Conservation (phyloP, 2,329 filamentous ascomycete genomes). For the Ceratocystis cubensis region DNA sequence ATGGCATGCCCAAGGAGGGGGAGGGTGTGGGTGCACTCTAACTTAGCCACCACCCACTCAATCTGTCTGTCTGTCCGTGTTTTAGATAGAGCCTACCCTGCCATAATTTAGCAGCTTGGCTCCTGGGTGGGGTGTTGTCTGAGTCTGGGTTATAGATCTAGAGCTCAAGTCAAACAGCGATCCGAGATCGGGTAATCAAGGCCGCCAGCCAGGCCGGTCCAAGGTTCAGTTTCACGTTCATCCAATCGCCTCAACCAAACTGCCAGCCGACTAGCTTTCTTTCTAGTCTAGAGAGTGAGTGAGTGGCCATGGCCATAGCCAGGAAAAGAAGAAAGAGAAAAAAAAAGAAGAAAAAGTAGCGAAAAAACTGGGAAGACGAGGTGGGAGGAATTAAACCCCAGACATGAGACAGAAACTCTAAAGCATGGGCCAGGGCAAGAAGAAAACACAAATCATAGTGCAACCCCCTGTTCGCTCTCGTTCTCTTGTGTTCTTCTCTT, state of each 20-base stretch:
- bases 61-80: no score
- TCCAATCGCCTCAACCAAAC: neutral
- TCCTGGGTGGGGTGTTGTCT: neutral
- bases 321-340: neutral
- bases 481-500: neutral
- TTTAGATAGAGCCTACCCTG: neutral
- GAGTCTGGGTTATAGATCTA: neutral
- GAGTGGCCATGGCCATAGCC: neutral
- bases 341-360: neutral
- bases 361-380: neutral
- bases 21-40: neutral
- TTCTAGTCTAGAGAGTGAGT: neutral
- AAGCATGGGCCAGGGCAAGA: conserved; percentile 9
- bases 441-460: conserved; percentile 2
- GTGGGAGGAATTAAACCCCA: conserved; percentile 7
- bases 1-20: neutral
- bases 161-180: conserved; percentile 3
- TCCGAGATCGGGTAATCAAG: neutral
- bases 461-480: neutral
- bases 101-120: neutral
- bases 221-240: neutral
- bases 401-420: conserved; percentile 10
- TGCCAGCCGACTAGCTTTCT: neutral
- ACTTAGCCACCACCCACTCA: neutral
- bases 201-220: neutral